Evolutionary conservation across 768 basidiomycete species (phyloP).

Genomic region (Trametes sanguinea): DNA sequence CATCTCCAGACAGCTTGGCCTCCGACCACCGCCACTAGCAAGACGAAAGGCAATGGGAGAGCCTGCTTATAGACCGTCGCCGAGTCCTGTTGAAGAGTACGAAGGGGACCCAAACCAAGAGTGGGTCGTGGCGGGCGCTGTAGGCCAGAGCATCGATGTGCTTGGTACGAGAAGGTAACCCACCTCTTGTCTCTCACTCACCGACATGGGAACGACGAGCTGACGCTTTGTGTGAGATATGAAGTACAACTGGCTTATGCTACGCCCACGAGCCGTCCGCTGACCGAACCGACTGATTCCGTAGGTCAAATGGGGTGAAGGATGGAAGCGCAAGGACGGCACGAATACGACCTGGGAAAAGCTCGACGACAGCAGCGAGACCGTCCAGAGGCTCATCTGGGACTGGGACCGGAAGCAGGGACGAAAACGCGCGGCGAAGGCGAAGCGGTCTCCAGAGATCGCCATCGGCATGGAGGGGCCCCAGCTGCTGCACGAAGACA

Average conservation of each 20-base stretch:
- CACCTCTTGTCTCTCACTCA: no score
- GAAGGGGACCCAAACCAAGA: slow-evolving; percentile 11
- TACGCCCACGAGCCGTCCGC: not conserved
- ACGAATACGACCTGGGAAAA: slow-evolving; percentile 58
- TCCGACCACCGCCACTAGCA: not conserved
- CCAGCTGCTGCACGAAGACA: slow-evolving; percentile 43
- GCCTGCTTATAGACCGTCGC: slow-evolving; percentile 12
- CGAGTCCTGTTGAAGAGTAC: slow-evolving; percentile 23
- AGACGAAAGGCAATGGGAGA: not conserved
- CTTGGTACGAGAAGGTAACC: slow-evolving; percentile 17
- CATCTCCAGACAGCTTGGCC: not conserved
- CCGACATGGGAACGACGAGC: not conserved
- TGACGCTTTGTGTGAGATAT: slow-evolving; percentile 10
- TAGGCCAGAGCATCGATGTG: slow-evolving; percentile 23
- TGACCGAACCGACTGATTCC: not conserved
- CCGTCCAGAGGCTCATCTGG: slow-evolving; percentile 22
- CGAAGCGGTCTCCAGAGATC: slow-evolving; percentile 39
- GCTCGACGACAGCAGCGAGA: slow-evolving; percentile 23
- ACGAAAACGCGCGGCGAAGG: slow-evolving; percentile 33
- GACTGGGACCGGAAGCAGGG: slow-evolving; percentile 41
- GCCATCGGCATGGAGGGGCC: slow-evolving; percentile 40
- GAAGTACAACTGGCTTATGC: slow-evolving; percentile 3
- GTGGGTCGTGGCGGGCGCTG: slow-evolving; percentile 21
- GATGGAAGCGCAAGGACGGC: slow-evolving; percentile 51
- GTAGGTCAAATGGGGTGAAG: slow-evolving; percentile 52